Percentiles rank a stretch among this genome's conserved stretches.
Evolutionary conservation across 805 yeast species (phyloP).

Genomic region (Yarrowia sp.): DNA sequence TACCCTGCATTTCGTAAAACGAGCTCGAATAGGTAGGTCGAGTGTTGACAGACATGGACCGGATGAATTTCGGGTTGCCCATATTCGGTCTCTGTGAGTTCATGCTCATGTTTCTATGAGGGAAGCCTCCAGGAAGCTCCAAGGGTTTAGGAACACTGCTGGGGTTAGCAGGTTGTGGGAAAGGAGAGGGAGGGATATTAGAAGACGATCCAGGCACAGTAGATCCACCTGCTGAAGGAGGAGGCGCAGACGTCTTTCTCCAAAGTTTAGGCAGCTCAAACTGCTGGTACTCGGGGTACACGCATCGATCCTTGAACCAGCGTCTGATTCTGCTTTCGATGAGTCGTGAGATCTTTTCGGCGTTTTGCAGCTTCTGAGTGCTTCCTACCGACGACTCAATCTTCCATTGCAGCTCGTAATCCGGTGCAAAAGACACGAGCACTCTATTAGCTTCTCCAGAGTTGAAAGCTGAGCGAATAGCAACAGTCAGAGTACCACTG

Average conservation of each 20-base stretch:
- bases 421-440: constrained; percentile 90
- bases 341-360: constrained; percentile 71
- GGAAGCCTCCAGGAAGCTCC: constrained; percentile 31
- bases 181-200: constrained; percentile 4
- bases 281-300: constrained; percentile 90
- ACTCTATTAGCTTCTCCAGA: constrained; percentile 61
- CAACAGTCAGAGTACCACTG: constrained; percentile 86
- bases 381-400: constrained; percentile 92
- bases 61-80: constrained; percentile 19
- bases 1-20: constrained; percentile 30
- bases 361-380: constrained; percentile 86
- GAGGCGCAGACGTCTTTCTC: constrained; percentile 56
- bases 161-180: constrained; percentile 17
- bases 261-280: constrained; percentile 84
- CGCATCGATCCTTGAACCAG: constrained; percentile 93
- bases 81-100: constrained; percentile 16
- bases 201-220: neutral
- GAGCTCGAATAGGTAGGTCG: constrained; percentile 35
- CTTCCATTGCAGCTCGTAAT: constrained; percentile 85
- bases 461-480: constrained; percentile 37
- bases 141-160: constrained; percentile 27
- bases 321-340: constrained; percentile 81
- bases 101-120: constrained; percentile 35
- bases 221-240: constrained; percentile 5
- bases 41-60: constrained; percentile 45